Evolutionary conservation across 177 flowering plant genomes (phyloP).

Genomic region (Telopea speciosissima): DNA sequence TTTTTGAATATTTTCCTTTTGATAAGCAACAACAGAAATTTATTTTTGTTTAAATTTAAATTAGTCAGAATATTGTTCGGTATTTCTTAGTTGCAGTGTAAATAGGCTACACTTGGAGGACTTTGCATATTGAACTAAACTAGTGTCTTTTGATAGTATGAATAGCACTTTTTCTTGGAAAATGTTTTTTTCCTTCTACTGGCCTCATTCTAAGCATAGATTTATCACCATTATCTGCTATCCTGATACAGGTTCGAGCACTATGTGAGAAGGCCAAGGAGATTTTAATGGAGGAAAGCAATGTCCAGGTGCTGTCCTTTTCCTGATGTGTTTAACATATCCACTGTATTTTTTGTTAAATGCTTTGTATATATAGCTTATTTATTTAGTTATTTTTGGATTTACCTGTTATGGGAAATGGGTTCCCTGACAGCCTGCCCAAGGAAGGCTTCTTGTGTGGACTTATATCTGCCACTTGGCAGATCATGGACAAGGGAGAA

Average conservation of each 20-base stretch:
- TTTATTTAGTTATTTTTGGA: too few relatives aligned
- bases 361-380: too few relatives aligned
- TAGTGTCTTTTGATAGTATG: not conserved
- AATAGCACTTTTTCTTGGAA: too few relatives aligned
- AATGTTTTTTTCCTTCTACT: not conserved
- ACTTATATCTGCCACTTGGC: too few relatives aligned
- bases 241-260: constrained; percentile 49
- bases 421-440: too few relatives aligned
- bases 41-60: too few relatives aligned
- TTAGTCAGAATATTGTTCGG: too few relatives aligned
- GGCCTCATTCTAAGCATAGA: not conserved
- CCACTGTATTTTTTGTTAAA: not conserved
- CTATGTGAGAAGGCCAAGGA: constrained; percentile 95
- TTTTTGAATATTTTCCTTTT: not conserved
- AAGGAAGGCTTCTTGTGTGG: too few relatives aligned
- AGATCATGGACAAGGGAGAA: too few relatives aligned
- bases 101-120: not conserved
- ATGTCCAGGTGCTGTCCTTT: constrained; percentile 70
- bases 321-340: not conserved
- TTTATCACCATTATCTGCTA: not conserved
- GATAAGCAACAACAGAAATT: not conserved
- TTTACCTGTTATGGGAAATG: too few relatives aligned
- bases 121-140: not conserved
- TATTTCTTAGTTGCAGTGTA: not conserved
- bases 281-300: constrained; percentile 93